Conservation (phyloP, 495 filamentous ascomycete genomes). For the Xanthoparmelia taractica region DNA sequence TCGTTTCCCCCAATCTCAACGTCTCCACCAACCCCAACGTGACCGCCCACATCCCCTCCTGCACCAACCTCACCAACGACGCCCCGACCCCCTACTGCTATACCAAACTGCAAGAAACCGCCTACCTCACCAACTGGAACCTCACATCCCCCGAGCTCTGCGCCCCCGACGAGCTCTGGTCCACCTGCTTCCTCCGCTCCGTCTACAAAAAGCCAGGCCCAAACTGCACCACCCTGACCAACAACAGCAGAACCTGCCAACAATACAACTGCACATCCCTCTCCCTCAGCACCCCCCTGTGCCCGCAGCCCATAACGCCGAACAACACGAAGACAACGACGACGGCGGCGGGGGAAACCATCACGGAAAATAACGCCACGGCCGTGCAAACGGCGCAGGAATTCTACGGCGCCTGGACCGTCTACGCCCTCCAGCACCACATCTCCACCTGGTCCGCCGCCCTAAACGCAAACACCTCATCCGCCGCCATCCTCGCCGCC, state of each 20-base stretch:
- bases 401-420: conserved; percentile 15
- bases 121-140: conserved; percentile 21
- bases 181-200: conserved; percentile 15
- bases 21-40: conserved; percentile 27
- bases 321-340: background rate
- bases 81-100: conserved; percentile 16
- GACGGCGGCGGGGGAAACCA: too few species aligned
- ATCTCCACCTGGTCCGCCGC: conserved; percentile 17
- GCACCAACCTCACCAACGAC: conserved; percentile 36
- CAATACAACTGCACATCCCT: conserved; percentile 17
- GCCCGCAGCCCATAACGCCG: background rate
- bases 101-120: conserved; percentile 15
- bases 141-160: conserved; percentile 15
- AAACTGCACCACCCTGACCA: conserved; percentile 8
- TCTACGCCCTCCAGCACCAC: conserved; percentile 19
- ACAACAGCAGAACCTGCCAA: conserved; percentile 8
- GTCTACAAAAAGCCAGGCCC: conserved; percentile 7
- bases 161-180: conserved; percentile 18
- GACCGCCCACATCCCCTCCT: conserved; percentile 25
- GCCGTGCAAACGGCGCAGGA: background rate
- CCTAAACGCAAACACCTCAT: conserved; percentile 8
- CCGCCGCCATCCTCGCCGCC: conserved; percentile 9
- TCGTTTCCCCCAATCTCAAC: conserved; percentile 38
- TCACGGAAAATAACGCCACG: background rate
- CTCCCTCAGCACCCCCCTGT: conserved; percentile 7